These are phyloP conservation scores for Linum usitatissimum DNA, from an alignment of 345 rosid species.

Conservation along the genomic window DNA sequence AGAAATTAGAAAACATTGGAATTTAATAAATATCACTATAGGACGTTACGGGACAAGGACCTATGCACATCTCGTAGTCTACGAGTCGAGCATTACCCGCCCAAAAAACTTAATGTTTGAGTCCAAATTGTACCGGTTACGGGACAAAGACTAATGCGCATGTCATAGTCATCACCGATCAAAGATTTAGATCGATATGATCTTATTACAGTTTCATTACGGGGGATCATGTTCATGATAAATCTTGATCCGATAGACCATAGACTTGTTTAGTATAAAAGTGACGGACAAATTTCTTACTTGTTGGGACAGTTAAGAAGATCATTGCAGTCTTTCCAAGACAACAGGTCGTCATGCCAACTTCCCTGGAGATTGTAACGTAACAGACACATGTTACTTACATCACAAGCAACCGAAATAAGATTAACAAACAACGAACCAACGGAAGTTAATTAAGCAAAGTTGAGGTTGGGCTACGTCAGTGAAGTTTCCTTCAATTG, in stretches of 20 bases:
- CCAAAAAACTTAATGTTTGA: no score
- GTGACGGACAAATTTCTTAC: slow-evolving; percentile 19
- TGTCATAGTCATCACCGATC: background rate
- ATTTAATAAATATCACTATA: no score
- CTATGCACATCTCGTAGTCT: no score
- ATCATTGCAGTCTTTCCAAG: slow-evolving; percentile 71
- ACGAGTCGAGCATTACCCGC: no score
- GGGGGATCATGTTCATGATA: background rate
- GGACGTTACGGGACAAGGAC: no score
- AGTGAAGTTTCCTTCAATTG: slow-evolving; percentile 58
- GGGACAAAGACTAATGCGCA: no score
- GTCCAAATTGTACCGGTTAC: no score
- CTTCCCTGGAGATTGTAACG: slow-evolving; percentile 36
- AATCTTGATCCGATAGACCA: no score
- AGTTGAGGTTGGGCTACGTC: slow-evolving; percentile 31
- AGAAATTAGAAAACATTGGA: no score
- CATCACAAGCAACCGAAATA: background rate
- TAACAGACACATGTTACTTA: background rate
- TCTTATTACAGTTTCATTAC: no score
- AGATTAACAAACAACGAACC: background rate
- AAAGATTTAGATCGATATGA: background rate
- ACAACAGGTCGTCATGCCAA: slow-evolving; percentile 61
- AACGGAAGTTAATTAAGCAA: background rate
- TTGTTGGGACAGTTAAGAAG: slow-evolving; percentile 54
- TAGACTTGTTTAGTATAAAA: no score